Conservation (phyloP, 768 basidiomycete species). For the Serendipita vermifera region DNA sequence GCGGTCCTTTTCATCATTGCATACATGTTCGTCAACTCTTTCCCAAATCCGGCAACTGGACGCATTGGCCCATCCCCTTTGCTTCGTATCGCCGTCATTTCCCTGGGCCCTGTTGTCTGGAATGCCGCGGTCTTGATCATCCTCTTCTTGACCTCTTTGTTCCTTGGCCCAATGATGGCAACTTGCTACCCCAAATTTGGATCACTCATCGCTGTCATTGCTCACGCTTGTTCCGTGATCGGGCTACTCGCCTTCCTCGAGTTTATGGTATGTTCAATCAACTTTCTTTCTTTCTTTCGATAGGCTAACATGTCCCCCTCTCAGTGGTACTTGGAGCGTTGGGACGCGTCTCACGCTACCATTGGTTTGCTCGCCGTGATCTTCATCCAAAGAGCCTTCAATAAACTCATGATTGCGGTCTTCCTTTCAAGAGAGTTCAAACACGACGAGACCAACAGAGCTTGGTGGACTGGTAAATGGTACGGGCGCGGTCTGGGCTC, state of each 20-base stretch:
- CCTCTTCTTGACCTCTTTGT: slow-evolving; percentile 82
- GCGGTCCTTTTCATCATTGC: slow-evolving; percentile 76
- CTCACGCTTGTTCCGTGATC: slow-evolving; percentile 66
- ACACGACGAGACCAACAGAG: slow-evolving; percentile 95
- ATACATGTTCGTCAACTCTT: slow-evolving; percentile 87
- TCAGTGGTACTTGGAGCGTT: slow-evolving; percentile 89
- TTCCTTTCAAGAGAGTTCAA: slow-evolving; percentile 97
- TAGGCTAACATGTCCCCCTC: slow-evolving; percentile 17
- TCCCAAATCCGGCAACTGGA: slow-evolving; percentile 51
- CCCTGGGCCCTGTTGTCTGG: slow-evolving; percentile 90
- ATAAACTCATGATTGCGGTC: slow-evolving; percentile 88
- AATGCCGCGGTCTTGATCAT: slow-evolving; percentile 77
- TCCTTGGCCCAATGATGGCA: slow-evolving; percentile 85
- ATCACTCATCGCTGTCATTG: slow-evolving; percentile 80
- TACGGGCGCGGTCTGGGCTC: slow-evolving; percentile 85
- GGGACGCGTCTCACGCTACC: slow-evolving; percentile 85
- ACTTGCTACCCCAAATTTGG: slow-evolving; percentile 80
- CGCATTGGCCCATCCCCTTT: slow-evolving; percentile 65
- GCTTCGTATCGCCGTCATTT: slow-evolving; percentile 84
- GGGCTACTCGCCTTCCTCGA: slow-evolving; percentile 94
- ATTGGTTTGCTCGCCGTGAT: slow-evolving; percentile 87
- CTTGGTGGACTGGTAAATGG: slow-evolving; percentile 99
- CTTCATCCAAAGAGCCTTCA: slow-evolving; percentile 78
- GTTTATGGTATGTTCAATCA: slow-evolving; percentile 56
- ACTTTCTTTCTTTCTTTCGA: slow-evolving; percentile 13